These are phyloP conservation scores for Alternaria panax DNA, from an alignment of 2,329 filamentous ascomycete genomes.

Conservation along the genomic window DNA sequence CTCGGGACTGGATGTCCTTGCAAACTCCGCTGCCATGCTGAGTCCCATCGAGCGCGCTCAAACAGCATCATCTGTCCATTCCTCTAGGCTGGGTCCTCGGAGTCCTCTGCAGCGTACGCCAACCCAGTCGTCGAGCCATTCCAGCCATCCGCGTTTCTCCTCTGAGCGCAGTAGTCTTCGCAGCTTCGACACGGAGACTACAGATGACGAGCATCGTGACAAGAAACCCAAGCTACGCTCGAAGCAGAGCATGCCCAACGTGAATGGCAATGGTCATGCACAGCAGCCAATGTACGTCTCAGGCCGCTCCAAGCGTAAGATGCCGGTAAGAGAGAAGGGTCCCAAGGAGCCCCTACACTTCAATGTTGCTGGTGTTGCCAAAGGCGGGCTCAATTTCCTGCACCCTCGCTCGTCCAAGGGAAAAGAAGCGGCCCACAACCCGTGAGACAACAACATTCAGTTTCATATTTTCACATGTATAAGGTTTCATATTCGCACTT, in stretches of 20 bases:
- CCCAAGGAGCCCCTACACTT: constrained; percentile 51
- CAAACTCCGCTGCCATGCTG: constrained; percentile 47
- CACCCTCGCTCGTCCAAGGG: constrained; percentile 47
- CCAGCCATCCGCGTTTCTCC: constrained; percentile 34
- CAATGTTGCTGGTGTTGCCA: constrained; percentile 47
- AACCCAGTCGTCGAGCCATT: constrained; percentile 28
- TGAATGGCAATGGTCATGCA: constrained; percentile 33
- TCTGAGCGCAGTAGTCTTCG: constrained; percentile 48
- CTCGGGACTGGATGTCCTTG: constrained; percentile 49
- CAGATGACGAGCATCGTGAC: constrained; percentile 50
- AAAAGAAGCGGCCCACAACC: constrained; percentile 41
- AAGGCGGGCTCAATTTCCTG: constrained; percentile 43
- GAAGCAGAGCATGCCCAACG: constrained; percentile 46
- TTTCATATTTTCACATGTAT: neutral
- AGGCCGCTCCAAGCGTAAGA: constrained; percentile 53
- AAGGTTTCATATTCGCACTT: constrained; percentile 2
- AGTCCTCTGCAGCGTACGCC: constrained; percentile 22
- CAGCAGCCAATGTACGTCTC: constrained; percentile 49
- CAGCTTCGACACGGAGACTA: constrained; percentile 48
- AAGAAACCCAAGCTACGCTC: constrained; percentile 51
- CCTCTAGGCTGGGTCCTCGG: constrained; percentile 18
- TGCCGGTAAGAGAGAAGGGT: constrained; percentile 49
- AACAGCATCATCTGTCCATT: constrained; percentile 25
- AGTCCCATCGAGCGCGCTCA: constrained; percentile 44
- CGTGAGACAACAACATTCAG: constrained; percentile 5